Base-by-base conservation (phyloP, 257 asterid genomes). In the Sherardia arvensis region DNA sequence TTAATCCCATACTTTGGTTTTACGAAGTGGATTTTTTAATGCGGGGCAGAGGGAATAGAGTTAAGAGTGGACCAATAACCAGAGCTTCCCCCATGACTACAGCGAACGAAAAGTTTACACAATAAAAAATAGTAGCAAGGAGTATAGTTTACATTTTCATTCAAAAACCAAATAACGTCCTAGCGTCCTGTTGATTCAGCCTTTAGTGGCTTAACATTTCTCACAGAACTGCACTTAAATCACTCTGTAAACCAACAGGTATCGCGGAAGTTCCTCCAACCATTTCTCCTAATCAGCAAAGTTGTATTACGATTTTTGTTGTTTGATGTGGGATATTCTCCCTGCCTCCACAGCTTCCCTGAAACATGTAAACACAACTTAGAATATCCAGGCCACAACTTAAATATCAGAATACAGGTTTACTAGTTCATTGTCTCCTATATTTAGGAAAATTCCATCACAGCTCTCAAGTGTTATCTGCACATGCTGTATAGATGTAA, bases 341-440 rank as follows among this genome's bases (percentile, higher is more conserved):
- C 97, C 97, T 56, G 96, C 96, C 1, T 90, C 97, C 38, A 90
- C 93, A 51, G 97, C 93, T 84, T 87, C 97, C 91, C 96, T 89
- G 91, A 57, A 32, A 59, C 7, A 30, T 15, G 45, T 32, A 17
- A 49, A 62, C 10, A 6, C 2, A 5, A 25, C 60, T 62, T 23
- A 71, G 54, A 59, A 65, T n/a, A 43, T 43, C 65, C 4, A 53
- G 10, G 10, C n/a, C n/a, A 32, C 64, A 36, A 69, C 48, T 33
- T 7, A 33, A 28, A 28, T 29, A 58, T 30, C 4, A 7, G 56
- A 7, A n/a, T 5, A 11, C 23, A 28, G 18, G 22, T 60, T 49
- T n/a, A 26, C 20, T 17, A 12, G 59, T 34, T 59, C 14, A 59
- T 22, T 22, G 28, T 22, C 26, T 60, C 43, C 25, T 32, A 20